Conservation (phyloP, 306 rosid genomes). For the Dalbergia oliveri region DNA sequence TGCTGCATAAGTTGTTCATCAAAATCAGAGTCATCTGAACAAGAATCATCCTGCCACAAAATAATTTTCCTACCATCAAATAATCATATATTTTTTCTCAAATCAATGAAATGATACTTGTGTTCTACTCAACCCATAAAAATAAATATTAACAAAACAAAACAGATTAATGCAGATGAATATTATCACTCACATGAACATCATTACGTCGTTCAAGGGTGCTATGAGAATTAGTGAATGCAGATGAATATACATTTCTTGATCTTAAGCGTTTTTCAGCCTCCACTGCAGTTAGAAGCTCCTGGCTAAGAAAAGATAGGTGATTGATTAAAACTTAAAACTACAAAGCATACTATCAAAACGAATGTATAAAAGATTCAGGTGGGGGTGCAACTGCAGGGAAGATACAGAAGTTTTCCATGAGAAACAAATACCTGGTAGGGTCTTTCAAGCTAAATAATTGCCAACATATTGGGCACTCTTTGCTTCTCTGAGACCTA, state of each 20-base stretch:
- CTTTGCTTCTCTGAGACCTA: conserved; percentile 79
- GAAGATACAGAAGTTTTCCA: not conserved
- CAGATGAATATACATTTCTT: conserved; percentile 48
- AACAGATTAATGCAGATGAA: not conserved
- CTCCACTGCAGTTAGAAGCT: conserved; percentile 66
- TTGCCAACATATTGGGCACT: conserved; percentile 83
- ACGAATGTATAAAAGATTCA: not conserved
- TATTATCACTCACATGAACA: conserved; percentile 60
- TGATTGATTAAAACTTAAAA: conserved; percentile 10
- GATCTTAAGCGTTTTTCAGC: conserved; percentile 59
- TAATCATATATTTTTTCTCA: conserved; percentile 5
- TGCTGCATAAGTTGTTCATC: conserved; percentile 73
- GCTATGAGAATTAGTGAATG: conserved; percentile 44
- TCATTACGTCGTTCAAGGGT: conserved; percentile 49
- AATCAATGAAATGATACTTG: not conserved
- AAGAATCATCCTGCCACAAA: conserved; percentile 61
- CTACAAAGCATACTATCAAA: conserved; percentile 12
- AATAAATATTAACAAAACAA: not conserved
- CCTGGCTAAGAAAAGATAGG: conserved; percentile 61
- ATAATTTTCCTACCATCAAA: conserved; percentile 11
- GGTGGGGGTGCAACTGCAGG: not conserved
- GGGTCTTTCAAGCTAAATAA: conserved; percentile 68
- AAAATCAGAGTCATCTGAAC: conserved; percentile 64
- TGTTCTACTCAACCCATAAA: not conserved
- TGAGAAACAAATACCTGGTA: conserved; percentile 54